Percentiles rank a stretch among this genome's conserved stretches.
These are phyloP conservation scores for Capsicum chinense DNA, from an alignment of 257 asterid genomes.

Conservation along the genomic window DNA sequence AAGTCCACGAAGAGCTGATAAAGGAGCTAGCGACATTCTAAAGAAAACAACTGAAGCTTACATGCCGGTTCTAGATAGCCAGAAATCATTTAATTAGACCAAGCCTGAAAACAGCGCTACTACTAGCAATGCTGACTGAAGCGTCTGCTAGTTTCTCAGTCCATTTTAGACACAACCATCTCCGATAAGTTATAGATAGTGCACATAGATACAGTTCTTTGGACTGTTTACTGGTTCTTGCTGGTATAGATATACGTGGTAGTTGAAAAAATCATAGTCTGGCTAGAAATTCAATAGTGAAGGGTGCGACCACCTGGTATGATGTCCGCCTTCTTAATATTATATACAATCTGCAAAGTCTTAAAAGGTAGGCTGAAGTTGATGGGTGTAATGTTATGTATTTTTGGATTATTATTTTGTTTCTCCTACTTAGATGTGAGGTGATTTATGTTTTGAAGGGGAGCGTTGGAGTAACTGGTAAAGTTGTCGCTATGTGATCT, in stretches of 20 bases:
- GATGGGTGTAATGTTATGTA: neutral
- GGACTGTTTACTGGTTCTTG: neutral
- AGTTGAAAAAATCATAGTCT: neutral
- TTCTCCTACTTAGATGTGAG: neutral
- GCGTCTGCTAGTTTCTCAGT: neutral
- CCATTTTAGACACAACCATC: neutral
- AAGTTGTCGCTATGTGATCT: no score
- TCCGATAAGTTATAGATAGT: neutral
- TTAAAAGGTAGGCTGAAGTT: neutral
- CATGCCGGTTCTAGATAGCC: conserved; percentile 54
- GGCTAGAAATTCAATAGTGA: neutral
- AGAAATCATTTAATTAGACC: conserved; percentile 46
- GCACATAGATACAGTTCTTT: neutral
- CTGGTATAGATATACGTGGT: neutral
- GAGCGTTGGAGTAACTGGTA: no score
- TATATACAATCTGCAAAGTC: conserved; percentile 12
- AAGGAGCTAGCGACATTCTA: conserved; percentile 41
- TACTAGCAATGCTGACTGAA: neutral
- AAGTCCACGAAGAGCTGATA: conserved; percentile 60
- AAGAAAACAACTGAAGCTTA: conserved; percentile 61
- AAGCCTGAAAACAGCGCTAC: conserved; percentile 38
- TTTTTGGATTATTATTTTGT: neutral
- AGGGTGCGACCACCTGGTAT: neutral
- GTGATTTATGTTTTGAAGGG: neutral
- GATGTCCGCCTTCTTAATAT: neutral